phyloP scores from a whole-genome alignment of 148 eudicot species.

The Camellia sinensis region DNA sequence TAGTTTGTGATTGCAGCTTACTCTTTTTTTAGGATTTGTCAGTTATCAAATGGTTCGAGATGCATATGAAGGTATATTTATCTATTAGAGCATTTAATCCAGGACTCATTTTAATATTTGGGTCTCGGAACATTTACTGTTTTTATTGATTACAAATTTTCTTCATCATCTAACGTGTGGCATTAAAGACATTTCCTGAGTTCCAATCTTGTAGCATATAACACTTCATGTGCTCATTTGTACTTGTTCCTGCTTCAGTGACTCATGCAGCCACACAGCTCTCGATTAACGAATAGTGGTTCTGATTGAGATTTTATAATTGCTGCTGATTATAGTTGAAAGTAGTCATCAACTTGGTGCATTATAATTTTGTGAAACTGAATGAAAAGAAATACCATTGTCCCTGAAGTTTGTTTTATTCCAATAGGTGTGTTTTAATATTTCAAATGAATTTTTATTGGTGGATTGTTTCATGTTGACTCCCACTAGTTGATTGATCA shows the following conservation, averaged over 20 bases:
- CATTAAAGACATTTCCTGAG: not conserved
- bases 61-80: conserved; percentile 76
- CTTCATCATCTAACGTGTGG: not conserved
- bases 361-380: not conserved
- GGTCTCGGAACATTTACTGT: not conserved
- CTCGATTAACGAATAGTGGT: not conserved
- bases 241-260: not conserved
- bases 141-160: not conserved
- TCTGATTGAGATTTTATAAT: not conserved
- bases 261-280: not conserved
- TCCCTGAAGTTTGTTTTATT: not conserved
- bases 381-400: not conserved
- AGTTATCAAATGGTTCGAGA: conserved; percentile 99
- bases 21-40: conserved; percentile 96
- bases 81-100: not conserved
- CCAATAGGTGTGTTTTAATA: not conserved
- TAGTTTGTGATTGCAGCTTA: conserved; percentile 55
- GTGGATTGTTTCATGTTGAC: not conserved
- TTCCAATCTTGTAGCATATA: no score
- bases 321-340: not conserved
- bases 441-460: not conserved
- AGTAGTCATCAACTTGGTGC: not conserved
- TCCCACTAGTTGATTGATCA: not conserved
- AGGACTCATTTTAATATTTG: not conserved
- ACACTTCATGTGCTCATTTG: not conserved